Evolutionary conservation across 768 basidiomycete species (phyloP), one percentile per base, ranked within the genome.

Genomic region (Agaricus sinodeliciosus): DNA sequence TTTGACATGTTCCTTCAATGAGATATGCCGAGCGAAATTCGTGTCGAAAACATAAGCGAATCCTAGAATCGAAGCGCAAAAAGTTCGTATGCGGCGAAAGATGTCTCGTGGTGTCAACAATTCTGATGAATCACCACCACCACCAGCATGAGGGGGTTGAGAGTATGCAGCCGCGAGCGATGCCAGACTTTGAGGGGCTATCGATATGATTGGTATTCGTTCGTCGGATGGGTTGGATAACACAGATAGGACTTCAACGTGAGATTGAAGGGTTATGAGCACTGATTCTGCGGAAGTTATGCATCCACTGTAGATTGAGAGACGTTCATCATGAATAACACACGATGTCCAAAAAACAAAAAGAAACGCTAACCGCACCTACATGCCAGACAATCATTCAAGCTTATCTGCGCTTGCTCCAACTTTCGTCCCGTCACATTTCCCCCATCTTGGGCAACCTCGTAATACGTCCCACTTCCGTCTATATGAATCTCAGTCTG

Each of bases 261-360:
- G 94, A 6, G 93, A 95, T 67, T 99, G 95, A 35, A 96, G 77
- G 11, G 94, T 94, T 63, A 99, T 96, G 55, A 99, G 79, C 43
- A 98, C 85, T 16, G 93, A 95, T 74, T 99, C 95, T 19, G 95
- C 95, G 36, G 95, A 97, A 3, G 96, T 99, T 61, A 99, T 97
- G 63, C 96, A 99, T 2, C 96, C 96, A 55, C 95, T 96, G 58
- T 11, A 43, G 31, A 46, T 39, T 43, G 8, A 12, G 22, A 22
- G 1, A 54, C 36, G n/a, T 34, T 31, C 37, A 37, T 19, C 25
- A n/a, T n/a, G n/a, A n/a, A n/a, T n/a, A n/a, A n/a, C n/a, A n/a
- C n/a, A n/a, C n/a, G n/a, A n/a, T n/a, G n/a, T n/a, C n/a, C n/a
- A n/a, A 46, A 37, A 16, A 16, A 43, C 46, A 19, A 52, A 11